Base-by-base conservation (phyloP, 2,329 filamentous ascomycete genomes). In the Ramularia endophylla region DNA sequence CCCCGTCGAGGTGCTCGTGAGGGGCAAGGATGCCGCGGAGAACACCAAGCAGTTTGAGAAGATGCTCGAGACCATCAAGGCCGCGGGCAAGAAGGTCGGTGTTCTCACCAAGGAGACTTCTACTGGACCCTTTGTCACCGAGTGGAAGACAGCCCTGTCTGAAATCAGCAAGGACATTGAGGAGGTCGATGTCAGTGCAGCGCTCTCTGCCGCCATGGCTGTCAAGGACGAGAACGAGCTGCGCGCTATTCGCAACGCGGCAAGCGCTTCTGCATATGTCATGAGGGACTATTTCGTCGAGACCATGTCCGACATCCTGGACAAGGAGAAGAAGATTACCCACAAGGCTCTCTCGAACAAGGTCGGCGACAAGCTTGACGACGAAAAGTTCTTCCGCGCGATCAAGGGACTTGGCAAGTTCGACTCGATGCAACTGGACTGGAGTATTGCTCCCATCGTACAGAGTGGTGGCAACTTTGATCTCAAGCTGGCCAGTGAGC, bases 281-380 rank as follows among this genome's bases (percentile, higher is more conserved):
- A 94, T 97, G 82, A 87, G 87, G 37, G 87, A 90, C 45, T 98
- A 92, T 66, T 97, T 97, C 64, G 82, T 98, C 52, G 92, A 98
- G 61, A 89, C 95, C 64, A 97, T 98, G 89, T 95, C 90, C 37
- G 84, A 85, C 55, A 84, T 97, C 38, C 79, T 98, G 46, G 92
- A 98, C 60, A 84, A 89, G 53, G 94, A 97, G 65, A 95, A 95
- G 73, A 95, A 95, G 62, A 87, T 97, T 61, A 92, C 88, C 50
- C 92, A 98, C 67, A 86, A 83, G 51, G 75, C 77, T 2, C 75
- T 98, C 6, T 81, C 86, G n/a, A 81, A 87, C 57, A 92, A 89
- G 65, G 84, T 98, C 22, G 81, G 90, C 53, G 79, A 81, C 58
- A 95, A 95, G 69, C 82, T 98, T 42, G 90, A 97, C 56, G 88